Conservation (phyloP, 2,329 filamentous ascomycete species). For the Paecilomyces fulvus region DNA sequence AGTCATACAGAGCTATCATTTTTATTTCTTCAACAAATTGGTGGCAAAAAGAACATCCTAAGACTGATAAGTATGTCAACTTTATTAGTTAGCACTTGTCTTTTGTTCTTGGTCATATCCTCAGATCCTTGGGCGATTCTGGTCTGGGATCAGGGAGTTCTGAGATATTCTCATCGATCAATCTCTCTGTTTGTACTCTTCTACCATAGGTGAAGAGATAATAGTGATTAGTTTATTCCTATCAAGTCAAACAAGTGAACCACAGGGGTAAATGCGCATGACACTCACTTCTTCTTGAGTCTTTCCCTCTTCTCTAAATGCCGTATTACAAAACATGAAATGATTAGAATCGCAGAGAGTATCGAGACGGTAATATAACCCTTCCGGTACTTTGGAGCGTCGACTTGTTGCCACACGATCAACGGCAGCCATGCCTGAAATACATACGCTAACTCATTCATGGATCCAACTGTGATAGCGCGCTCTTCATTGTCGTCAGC, state of each 20-base stretch:
- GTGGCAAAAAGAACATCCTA: no score
- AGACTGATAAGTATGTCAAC: no score
- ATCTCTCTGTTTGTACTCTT: not conserved
- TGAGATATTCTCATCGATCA: not conserved
- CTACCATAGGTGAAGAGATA: not conserved
- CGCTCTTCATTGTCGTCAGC: slow-evolving; percentile 55
- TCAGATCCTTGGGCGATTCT: not conserved
- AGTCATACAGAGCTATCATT: no score
- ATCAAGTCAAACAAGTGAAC: not conserved
- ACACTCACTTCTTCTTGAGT: slow-evolving; percentile 1
- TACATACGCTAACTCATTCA: slow-evolving; percentile 64
- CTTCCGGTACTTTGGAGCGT: slow-evolving; percentile 52
- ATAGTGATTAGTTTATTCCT: not conserved
- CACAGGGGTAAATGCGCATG: not conserved
- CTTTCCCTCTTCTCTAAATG: slow-evolving; percentile 39
- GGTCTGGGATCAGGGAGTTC: not conserved
- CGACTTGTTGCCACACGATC: slow-evolving; percentile 57
- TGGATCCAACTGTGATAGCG: slow-evolving; percentile 55
- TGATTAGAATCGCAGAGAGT: slow-evolving; percentile 44
- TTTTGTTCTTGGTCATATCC: not conserved
- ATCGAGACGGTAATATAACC: slow-evolving; percentile 51
- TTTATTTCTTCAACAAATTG: no score
- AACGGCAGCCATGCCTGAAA: slow-evolving; percentile 62
- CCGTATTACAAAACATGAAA: slow-evolving; percentile 41
- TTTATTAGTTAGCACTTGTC: no score